Percentiles rank a stretch among this genome's conserved stretches.
Evolutionary conservation across 1,139 yeast genomes (phyloP).

Genomic region (Magnusiomyces clavatus): DNA sequence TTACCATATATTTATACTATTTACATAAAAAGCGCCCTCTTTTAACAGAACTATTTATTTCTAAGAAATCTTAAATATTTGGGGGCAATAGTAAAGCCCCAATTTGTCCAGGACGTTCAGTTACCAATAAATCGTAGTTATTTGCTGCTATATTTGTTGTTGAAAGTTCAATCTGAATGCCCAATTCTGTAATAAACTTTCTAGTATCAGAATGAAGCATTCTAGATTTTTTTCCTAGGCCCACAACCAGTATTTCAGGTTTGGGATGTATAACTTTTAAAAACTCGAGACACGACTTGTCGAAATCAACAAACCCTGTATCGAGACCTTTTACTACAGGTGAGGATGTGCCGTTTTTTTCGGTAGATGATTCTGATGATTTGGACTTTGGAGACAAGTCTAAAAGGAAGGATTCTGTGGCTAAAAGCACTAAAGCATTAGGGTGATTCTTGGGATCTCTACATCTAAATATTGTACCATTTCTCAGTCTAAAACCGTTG

Average conservation of each 20-base stretch:
- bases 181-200: slow-evolving; percentile 44
- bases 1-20: background rate
- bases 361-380: background rate
- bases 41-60: background rate
- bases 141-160: slow-evolving; percentile 62
- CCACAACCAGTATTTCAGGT: slow-evolving; percentile 68
- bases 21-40: background rate
- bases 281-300: slow-evolving; percentile 39
- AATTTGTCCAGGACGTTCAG: slow-evolving; percentile 67
- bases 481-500: slow-evolving; percentile 41
- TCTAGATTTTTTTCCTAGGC: slow-evolving; percentile 58
- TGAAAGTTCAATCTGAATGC: slow-evolving; percentile 62
- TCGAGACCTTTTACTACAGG: slow-evolving; percentile 28
- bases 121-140: slow-evolving; percentile 65
- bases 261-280: slow-evolving; percentile 60
- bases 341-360: slow-evolving; percentile 8
- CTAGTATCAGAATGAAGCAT: slow-evolving; percentile 51
- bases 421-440: slow-evolving; percentile 51
- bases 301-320: slow-evolving; percentile 32
- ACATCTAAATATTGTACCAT: slow-evolving; percentile 39
- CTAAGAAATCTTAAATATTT: slow-evolving; percentile 36
- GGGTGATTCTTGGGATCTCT: slow-evolving; percentile 41
- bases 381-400: slow-evolving; percentile 31
- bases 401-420: slow-evolving; percentile 57
- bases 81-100: slow-evolving; percentile 70